These are phyloP conservation scores for Solanum pinnatisectum DNA, from an alignment of 257 asterid species.

Conservation along the genomic window DNA sequence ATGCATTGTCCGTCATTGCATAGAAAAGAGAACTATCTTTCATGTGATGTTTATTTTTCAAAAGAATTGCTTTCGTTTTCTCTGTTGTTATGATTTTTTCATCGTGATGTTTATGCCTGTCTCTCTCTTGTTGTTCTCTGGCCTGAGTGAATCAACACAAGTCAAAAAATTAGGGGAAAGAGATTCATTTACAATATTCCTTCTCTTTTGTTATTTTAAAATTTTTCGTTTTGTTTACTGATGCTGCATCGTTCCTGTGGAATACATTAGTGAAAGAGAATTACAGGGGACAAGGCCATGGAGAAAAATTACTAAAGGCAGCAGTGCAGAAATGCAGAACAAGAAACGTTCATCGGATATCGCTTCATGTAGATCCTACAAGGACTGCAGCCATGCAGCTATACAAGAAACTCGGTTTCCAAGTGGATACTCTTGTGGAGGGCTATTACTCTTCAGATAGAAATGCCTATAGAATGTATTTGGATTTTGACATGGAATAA, in stretches of 20 bases:
- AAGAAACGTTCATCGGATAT: conserved; percentile 54
- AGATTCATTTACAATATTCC: background rate
- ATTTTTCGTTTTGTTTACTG: background rate
- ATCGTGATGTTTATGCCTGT: background rate
- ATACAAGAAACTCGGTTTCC: conserved; percentile 70
- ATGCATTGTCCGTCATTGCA: background rate
- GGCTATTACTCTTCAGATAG: conserved; percentile 67
- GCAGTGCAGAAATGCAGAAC: conserved; percentile 64
- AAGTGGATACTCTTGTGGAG: conserved; percentile 56
- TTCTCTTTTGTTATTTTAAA: background rate
- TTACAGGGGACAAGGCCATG: conserved; percentile 53
- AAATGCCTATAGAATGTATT: conserved; percentile 78
- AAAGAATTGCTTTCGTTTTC: background rate
- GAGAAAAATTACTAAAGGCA: conserved; percentile 68
- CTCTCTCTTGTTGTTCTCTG: background rate
- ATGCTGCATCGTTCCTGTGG: background rate
- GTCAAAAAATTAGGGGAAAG: background rate
- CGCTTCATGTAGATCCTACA: conserved; percentile 82
- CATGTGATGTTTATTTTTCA: background rate
- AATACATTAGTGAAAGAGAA: conserved; percentile 55
- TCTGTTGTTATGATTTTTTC: background rate
- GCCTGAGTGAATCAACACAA: background rate
- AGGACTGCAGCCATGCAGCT: conserved; percentile 64
- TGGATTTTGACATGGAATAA: conserved; percentile 41
- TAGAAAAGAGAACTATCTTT: background rate